These are phyloP conservation scores for Pythium volutum DNA, from an alignment of 352 stramenopile species.

Conservation along the genomic window DNA sequence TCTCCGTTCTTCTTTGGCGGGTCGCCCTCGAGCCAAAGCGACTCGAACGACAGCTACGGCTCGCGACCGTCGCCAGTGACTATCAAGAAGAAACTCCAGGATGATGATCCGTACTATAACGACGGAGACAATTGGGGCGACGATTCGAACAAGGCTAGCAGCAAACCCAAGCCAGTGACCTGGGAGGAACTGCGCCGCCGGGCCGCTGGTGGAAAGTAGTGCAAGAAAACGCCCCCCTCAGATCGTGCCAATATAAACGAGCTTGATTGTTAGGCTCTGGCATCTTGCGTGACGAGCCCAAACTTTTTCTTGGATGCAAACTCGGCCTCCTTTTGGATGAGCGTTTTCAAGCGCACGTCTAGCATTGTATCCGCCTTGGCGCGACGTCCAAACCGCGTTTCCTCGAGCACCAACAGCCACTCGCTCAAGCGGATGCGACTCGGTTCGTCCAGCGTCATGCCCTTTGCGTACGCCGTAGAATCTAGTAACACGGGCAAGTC, in stretches of 20 bases:
- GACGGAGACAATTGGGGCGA: conserved; percentile 23
- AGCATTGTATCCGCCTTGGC: conserved; percentile 27
- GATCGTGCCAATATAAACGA: background rate
- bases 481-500: conserved; percentile 59
- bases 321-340: conserved; percentile 64
- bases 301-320: conserved; percentile 51
- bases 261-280: background rate
- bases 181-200: conserved; percentile 79
- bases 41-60: conserved; percentile 33
- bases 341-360: conserved; percentile 47
- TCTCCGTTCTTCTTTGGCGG: conserved; percentile 53
- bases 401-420: conserved; percentile 57
- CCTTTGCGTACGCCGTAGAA: conserved; percentile 40
- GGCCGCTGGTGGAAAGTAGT: conserved; percentile 43
- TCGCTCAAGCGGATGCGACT: conserved; percentile 55
- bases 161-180: conserved; percentile 42
- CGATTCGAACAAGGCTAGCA: conserved; percentile 24
- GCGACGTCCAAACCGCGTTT: conserved; percentile 41
- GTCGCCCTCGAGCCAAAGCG: background rate
- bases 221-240: conserved; percentile 7
- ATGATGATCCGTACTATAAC: conserved; percentile 27
- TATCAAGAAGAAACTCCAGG: background rate
- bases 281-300: conserved; percentile 21
- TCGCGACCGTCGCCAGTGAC: background rate
- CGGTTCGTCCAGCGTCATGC: conserved; percentile 34